phyloP scores from a whole-genome alignment of 2,329 filamentous ascomycete genomes.

The Aspergillus udagawae region DNA sequence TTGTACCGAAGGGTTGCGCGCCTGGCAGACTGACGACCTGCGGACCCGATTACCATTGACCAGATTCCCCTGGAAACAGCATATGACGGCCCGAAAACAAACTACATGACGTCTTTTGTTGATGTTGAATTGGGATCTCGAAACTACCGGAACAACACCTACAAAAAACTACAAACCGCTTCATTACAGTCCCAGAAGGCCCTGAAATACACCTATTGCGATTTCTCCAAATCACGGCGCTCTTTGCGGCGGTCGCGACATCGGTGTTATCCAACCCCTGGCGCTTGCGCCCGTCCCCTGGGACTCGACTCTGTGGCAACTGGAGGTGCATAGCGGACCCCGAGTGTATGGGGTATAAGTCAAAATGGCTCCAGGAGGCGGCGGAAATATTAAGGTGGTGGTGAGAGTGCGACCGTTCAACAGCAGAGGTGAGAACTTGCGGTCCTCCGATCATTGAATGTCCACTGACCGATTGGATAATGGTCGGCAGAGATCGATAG shows the following conservation, averaged over 20 bases:
- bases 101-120: slow-evolving; percentile 38
- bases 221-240: slow-evolving; percentile 21
- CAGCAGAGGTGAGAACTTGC: slow-evolving; percentile 65
- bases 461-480: slow-evolving; percentile 6
- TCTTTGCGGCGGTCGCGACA: slow-evolving; percentile 32
- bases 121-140: slow-evolving; percentile 19
- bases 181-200: not conserved
- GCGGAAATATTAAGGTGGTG: slow-evolving; percentile 99
- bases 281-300: slow-evolving; percentile 11
- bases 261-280: slow-evolving; percentile 15
- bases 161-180: slow-evolving; percentile 5
- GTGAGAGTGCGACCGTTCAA: slow-evolving; percentile 96
- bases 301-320: slow-evolving; percentile 9
- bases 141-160: slow-evolving; percentile 10
- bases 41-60: slow-evolving; percentile 2
- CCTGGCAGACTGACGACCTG: not conserved
- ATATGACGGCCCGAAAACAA: slow-evolving; percentile 10
- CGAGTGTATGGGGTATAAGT: slow-evolving; percentile 35
- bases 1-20: not conserved
- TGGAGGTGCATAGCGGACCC: slow-evolving; percentile 11
- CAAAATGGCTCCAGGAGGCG: slow-evolving; percentile 66
- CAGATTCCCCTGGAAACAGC: slow-evolving; percentile 15
- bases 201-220: slow-evolving; percentile 7
- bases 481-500: slow-evolving; percentile 71
- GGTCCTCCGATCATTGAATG: not conserved